A percentile compares a stretch with the other conserved stretches of the same genome.
These are phyloP conservation scores for Rubia peregrina DNA, from an alignment of 305 asterid species.

Conservation along the genomic window DNA sequence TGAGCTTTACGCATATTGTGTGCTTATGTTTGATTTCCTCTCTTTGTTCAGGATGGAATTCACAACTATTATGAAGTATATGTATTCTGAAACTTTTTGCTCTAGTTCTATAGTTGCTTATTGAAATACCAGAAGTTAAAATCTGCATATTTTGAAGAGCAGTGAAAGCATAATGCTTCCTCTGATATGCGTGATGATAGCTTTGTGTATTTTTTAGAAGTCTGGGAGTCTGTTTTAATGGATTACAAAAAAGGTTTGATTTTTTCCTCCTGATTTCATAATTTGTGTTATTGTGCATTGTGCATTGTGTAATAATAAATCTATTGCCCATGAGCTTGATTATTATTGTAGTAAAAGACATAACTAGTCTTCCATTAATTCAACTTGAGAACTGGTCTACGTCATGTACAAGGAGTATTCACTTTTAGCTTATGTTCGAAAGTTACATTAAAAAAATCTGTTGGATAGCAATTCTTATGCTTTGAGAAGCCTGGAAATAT, in stretches of 20 bases:
- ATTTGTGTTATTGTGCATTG: background rate
- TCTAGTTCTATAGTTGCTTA: conserved; percentile 10
- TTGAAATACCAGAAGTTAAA: conserved; percentile 69
- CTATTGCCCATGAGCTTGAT: background rate
- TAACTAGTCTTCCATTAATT: background rate
- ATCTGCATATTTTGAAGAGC: conserved; percentile 34
- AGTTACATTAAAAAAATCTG: background rate
- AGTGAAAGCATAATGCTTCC: conserved; percentile 26
- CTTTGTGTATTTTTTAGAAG: conserved; percentile 56
- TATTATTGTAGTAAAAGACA: background rate
- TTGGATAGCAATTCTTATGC: background rate
- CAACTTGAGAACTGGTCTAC: background rate
- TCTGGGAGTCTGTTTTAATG: conserved; percentile 92
- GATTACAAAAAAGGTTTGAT: conserved; percentile 77
- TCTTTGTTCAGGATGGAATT: conserved; percentile 49
- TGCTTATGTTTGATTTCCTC: conserved; percentile 7
- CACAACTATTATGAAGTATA: conserved; percentile 43
- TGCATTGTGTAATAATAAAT: conserved; percentile 4
- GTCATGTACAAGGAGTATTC: background rate
- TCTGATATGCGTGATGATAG: conserved; percentile 13
- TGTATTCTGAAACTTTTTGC: too few species aligned
- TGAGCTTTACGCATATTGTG: background rate
- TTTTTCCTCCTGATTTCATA: conserved; percentile 3
- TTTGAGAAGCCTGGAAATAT: background rate
- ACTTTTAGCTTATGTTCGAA: background rate